A percentile compares a stretch with the other conserved stretches of the same genome.
Evolutionary conservation across 2,329 filamentous ascomycete species (phyloP).

Genomic region (Fonsecaea nubica): DNA sequence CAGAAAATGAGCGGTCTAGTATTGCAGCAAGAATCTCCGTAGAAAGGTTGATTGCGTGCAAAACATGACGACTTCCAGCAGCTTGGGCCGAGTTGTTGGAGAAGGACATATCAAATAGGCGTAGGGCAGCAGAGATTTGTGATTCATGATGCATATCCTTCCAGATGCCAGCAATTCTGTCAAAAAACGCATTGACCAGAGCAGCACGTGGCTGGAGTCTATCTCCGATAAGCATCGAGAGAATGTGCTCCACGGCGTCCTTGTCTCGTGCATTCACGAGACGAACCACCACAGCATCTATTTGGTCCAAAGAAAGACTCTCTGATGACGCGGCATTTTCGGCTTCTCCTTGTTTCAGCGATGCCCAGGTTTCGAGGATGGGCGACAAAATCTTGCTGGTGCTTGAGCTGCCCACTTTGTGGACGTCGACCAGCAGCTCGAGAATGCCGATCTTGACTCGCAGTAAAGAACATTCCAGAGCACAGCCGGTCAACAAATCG

Average conservation of each 20-base stretch:
- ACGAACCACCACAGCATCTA: constrained; percentile 61
- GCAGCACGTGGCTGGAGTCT: constrained; percentile 51
- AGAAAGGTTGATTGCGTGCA: constrained; percentile 33
- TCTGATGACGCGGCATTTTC: constrained; percentile 58
- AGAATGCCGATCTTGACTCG: constrained; percentile 74
- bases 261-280: constrained; percentile 63
- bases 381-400: constrained; percentile 80
- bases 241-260: constrained; percentile 63
- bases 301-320: constrained; percentile 54
- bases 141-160: constrained; percentile 50
- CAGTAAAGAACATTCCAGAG: constrained; percentile 70
- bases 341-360: constrained; percentile 60
- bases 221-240: constrained; percentile 57
- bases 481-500: constrained; percentile 75
- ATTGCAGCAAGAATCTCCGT: constrained; percentile 67
- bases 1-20: constrained; percentile 71
- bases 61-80: constrained; percentile 30
- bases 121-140: constrained; percentile 47
- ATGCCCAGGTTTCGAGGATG: constrained; percentile 72
- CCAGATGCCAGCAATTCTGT: constrained; percentile 75
- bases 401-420: constrained; percentile 73
- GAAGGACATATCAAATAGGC: constrained; percentile 52
- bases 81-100: constrained; percentile 40
- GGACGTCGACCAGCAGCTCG: constrained; percentile 72
- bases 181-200: constrained; percentile 71